Base-by-base conservation (phyloP, 2,329 filamentous ascomycete genomes). In the Phaeoacremonium minimum region DNA sequence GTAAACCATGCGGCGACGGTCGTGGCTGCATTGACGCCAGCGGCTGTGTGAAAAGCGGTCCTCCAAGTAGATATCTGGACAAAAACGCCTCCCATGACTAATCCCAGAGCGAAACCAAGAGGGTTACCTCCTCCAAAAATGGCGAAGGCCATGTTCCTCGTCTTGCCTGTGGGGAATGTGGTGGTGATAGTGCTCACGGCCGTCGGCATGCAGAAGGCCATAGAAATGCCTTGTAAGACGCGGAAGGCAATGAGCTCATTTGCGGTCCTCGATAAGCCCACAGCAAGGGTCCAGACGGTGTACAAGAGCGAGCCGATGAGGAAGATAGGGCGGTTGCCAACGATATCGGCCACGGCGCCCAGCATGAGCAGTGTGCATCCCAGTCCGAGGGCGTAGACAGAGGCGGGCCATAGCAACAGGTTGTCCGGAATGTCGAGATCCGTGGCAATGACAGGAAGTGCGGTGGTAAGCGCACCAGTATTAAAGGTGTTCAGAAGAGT, bases 1-100 rank as follows among this genome's bases (percentile, higher is more conserved):
- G 53, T 46, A 6, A 61, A 61, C 6, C 65, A 46, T 18, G 48
- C 53, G 9, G 66, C 42, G 18, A 36, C 5, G 18, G 17, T 11
- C 6, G 34, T 18, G 13, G 28, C 34, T 9, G 26, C 26, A 15
- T 58, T 61, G 12, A 71, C 47, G 3, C 51, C 48, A 3, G 53
- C 58, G 41, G 50, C 51, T 36, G 65, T 49, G 33, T 65, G 69
- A 20, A 66, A 74, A 0, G 59, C 58, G 44, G 59, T 63, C 5
- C 69, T 49, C 70, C 71, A 74, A 4, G 67, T 68, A 6, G 64
- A 57, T 0, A 57, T 63, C 28, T 72, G 61, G 6, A 63, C 58
- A 35, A 75, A 63, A 5, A 75, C 49, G n/a, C 71, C 71, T 7
- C 68, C 69, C 0, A 74, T 53, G 0, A 74, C 66, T 2, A 76